Conservation (phyloP, 1,139 yeast genomes). For the Taphrina communis region DNA sequence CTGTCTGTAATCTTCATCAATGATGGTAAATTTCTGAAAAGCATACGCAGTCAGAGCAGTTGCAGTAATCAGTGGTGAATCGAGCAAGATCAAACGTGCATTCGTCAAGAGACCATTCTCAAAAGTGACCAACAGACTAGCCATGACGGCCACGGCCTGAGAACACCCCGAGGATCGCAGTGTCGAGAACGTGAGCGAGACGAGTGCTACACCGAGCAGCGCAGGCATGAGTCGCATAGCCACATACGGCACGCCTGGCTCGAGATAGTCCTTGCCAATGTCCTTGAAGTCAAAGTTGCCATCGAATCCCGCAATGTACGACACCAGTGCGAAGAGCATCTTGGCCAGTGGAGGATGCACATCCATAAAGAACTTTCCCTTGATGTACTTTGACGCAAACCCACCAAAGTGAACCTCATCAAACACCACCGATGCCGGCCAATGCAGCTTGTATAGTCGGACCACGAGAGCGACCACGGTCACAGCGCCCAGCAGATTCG, state of each 20-base stretch:
- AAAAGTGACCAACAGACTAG: conserved; percentile 69
- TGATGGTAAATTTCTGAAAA: conserved; percentile 67
- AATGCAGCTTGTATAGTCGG: conserved; percentile 65
- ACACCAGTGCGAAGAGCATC: conserved; percentile 82
- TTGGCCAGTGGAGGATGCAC: conserved; percentile 95
- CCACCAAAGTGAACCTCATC: conserved; percentile 83
- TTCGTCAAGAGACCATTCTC: conserved; percentile 90
- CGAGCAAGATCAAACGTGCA: conserved; percentile 85
- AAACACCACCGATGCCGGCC: conserved; percentile 84
- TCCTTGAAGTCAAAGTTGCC: conserved; percentile 75
- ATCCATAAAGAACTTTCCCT: conserved; percentile 81
- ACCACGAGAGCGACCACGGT: conserved; percentile 62
- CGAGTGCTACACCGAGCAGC: conserved; percentile 77
- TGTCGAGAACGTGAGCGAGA: conserved; percentile 76
- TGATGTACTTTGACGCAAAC: conserved; percentile 69
- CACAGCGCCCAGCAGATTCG: conserved; percentile 57
- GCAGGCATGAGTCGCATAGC: conserved; percentile 90
- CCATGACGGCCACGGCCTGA: conserved; percentile 70
- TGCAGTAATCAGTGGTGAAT: conserved; percentile 88
- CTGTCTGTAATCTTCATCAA: conserved; percentile 62
- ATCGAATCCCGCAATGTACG: conserved; percentile 71
- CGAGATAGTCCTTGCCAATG: conserved; percentile 65
- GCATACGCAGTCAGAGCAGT: conserved; percentile 85
- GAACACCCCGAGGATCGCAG: conserved; percentile 86
- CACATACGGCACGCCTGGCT: conserved; percentile 63